Evolutionary conservation across 1,284 basidiomycete species (phyloP), one percentile per base, ranked within the genome.

Genomic region (Ustilago cynodontis): DNA sequence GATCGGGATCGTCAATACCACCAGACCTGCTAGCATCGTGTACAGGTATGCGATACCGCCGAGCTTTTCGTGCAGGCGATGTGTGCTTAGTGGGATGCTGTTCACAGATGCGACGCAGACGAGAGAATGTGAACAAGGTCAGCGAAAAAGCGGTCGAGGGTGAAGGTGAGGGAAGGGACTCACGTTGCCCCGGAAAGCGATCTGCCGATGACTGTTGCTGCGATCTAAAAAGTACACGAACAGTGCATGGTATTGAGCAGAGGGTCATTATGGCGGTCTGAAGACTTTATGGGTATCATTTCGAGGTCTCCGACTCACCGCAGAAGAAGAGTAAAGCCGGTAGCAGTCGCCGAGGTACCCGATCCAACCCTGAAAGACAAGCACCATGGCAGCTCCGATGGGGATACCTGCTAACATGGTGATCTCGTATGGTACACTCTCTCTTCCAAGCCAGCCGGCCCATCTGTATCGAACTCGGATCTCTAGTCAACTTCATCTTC

Each of bases 301-400:
- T 10, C 11, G 20, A 33, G n/a, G n/a, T n/a, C n/a, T 31, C 14
- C 2, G 2, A 60, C 72, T 31, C 18, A 75, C 72, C 2, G 74
- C 74, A 29, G 77, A 79, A 3, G 73, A 67, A 31, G 74, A 63
- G 52, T 72, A 72, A 10, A 63, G 59, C 1, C 69, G 65, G 35
- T 77, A 77, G 51, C 69, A 71, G 28, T 77, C 74, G n/a, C 74
- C 74, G 8, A 77, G 54, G 37, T 72, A 77, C 22, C 70, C 61
- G 13, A 72, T 65, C 74, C 74, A 77, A 50, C 74, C 74, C 33
- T 77, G 74, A 22, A 77, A 77, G 35, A 69, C 70, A 13, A 71
- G 52, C 22, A 72, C 70, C 74, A 77, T 77, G 1, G 69, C 74
- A 16, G 62, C 62, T 10, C 74, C 74, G 59, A 77, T 72, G 7